These are phyloP conservation scores for Termitomyces sp. DNA, from an alignment of 768 basidiomycete genomes.

Conservation along the genomic window DNA sequence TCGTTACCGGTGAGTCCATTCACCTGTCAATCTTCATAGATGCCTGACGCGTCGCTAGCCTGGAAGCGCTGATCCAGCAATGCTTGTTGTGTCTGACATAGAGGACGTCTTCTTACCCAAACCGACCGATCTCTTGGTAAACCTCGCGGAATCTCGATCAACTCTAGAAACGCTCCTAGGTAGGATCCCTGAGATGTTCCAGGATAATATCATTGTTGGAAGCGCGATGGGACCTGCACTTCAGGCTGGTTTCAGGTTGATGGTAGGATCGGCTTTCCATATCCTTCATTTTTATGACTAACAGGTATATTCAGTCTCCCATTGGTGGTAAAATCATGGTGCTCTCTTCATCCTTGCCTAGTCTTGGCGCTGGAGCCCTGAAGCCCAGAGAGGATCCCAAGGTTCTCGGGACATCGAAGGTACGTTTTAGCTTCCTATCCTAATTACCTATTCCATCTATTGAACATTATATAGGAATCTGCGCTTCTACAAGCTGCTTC, in stretches of 20 bases:
- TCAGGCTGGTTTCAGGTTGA: constrained; percentile 94
- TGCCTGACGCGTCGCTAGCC: constrained; percentile 33
- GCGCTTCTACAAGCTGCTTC: constrained; percentile 88
- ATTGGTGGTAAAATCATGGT: constrained; percentile 86
- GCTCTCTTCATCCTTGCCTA: constrained; percentile 82
- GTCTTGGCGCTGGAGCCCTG: constrained; percentile 81
- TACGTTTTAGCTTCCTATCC: constrained; percentile 17
- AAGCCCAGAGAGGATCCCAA: constrained; percentile 98
- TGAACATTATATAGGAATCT: constrained; percentile 59
- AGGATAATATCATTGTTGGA: constrained; percentile 89
- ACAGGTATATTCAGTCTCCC: constrained; percentile 49
- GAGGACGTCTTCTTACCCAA: constrained; percentile 98
- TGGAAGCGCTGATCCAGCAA: constrained; percentile 72
- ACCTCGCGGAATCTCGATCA: constrained; percentile 78
- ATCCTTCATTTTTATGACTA: not conserved
- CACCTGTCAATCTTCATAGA: not conserved
- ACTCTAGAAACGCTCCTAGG: constrained; percentile 79
- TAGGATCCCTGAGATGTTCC: constrained; percentile 93
- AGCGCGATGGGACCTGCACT: constrained; percentile 93
- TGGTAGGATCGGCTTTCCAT: constrained; percentile 43
- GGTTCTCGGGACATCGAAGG: constrained; percentile 91
- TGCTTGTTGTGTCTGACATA: constrained; percentile 96
- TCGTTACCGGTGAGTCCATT: constrained; percentile 69
- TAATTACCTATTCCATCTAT: no score
- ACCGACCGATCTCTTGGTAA: constrained; percentile 94